Evolutionary conservation across 1,139 yeast species (phyloP).

Genomic region (Taphrina flavorubra): DNA sequence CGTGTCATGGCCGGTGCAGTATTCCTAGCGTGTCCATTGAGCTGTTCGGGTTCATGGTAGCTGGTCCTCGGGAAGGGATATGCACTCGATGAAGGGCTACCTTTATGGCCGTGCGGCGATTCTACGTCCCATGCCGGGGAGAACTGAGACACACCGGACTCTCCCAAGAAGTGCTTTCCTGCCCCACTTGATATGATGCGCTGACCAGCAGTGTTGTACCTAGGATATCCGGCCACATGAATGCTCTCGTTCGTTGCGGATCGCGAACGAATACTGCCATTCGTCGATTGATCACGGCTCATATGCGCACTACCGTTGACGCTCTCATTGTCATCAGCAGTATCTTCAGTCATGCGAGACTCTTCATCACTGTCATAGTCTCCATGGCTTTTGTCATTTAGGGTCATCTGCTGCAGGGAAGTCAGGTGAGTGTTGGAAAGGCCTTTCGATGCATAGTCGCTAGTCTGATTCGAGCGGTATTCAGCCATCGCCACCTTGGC

Average conservation of each 20-base stretch:
- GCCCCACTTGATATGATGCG: slow-evolving; percentile 12
- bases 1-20: slow-evolving; percentile 42
- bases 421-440: slow-evolving; percentile 35
- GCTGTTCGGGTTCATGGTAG: slow-evolving; percentile 25
- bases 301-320: slow-evolving; percentile 35
- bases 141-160: slow-evolving; percentile 16
- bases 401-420: slow-evolving; percentile 22
- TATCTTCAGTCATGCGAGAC: slow-evolving; percentile 35
- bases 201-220: slow-evolving; percentile 10
- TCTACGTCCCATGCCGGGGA: slow-evolving; percentile 35
- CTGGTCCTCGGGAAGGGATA: slow-evolving; percentile 35
- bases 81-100: slow-evolving; percentile 17
- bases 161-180: slow-evolving; percentile 13
- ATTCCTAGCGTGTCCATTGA: slow-evolving; percentile 21
- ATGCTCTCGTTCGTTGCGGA: slow-evolving; percentile 37
- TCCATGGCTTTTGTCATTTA: slow-evolving; percentile 22
- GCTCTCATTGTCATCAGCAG: slow-evolving; percentile 32
- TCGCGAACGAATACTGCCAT: slow-evolving; percentile 39
- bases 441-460: slow-evolving; percentile 9
- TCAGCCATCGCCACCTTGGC: slow-evolving; percentile 26
- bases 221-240: slow-evolving; percentile 17
- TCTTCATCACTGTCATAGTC: slow-evolving; percentile 38
- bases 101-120: slow-evolving; percentile 11
- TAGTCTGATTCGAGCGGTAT: slow-evolving; percentile 21
- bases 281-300: slow-evolving; percentile 37